Conservation (phyloP, 192 early-diverging fungal species). For the Dissophora globulifera region DNA sequence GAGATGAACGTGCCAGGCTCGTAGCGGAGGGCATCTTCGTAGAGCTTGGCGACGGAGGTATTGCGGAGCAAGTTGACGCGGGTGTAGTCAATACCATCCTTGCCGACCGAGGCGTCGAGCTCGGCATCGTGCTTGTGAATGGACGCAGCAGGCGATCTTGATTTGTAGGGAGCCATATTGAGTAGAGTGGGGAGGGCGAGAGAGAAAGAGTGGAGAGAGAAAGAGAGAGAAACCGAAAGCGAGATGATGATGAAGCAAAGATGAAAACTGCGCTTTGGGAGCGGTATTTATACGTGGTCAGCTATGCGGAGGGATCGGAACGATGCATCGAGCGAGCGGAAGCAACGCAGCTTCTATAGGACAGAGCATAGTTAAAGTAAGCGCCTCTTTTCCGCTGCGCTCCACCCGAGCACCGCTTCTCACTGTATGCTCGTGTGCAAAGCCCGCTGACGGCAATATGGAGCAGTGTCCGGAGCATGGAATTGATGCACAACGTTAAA, state of each 20-base stretch:
- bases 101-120: constrained; percentile 56
- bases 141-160: constrained; percentile 29
- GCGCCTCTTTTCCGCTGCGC: too few relatives aligned
- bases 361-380: too few relatives aligned
- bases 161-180: constrained; percentile 32
- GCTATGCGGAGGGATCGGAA: too few relatives aligned
- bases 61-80: constrained; percentile 88
- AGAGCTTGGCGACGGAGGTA: constrained; percentile 85
- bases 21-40: constrained; percentile 90
- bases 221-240: not conserved
- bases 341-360: too few relatives aligned
- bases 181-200: not conserved
- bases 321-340: too few relatives aligned
- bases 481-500: too few relatives aligned
- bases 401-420: too few relatives aligned
- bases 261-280: too few relatives aligned
- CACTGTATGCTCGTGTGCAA: too few relatives aligned
- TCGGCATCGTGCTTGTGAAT: constrained; percentile 50
- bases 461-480: too few relatives aligned
- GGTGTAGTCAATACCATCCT: constrained; percentile 83
- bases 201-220: not conserved
- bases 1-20: constrained; percentile 91
- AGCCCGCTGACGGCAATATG: too few relatives aligned
- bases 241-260: not conserved
- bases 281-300: too few relatives aligned